These are phyloP conservation scores for Penicillium paneum DNA, from an alignment of 2,329 filamentous ascomycete genomes.

Conservation along the genomic window DNA sequence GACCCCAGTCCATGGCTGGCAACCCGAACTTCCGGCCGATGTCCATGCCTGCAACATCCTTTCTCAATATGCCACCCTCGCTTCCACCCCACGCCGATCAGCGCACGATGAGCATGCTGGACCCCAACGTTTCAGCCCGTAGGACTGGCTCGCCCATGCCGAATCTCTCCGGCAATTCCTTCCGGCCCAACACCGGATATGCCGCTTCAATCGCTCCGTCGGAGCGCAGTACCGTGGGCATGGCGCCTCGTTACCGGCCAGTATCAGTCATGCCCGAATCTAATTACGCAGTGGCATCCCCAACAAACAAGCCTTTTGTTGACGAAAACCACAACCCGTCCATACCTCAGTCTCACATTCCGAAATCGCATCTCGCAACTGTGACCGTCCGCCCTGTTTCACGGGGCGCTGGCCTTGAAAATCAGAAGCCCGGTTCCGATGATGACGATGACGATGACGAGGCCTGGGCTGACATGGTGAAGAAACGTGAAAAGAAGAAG, in stretches of 20 bases:
- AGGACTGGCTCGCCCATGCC: conserved; percentile 38
- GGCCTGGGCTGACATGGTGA: conserved; percentile 52
- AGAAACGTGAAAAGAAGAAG: conserved; percentile 50
- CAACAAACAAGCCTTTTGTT: conserved; percentile 37
- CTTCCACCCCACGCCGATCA: conserved; percentile 39
- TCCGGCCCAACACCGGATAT: conserved; percentile 53
- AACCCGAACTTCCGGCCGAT: conserved; percentile 43
- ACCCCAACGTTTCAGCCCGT: conserved; percentile 53
- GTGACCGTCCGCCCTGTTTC: conserved; percentile 32
- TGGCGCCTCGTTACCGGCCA: conserved; percentile 85
- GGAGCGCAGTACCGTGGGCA: conserved; percentile 88
- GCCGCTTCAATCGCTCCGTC: conserved; percentile 90
- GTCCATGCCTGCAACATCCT: conserved; percentile 44
- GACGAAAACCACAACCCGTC: conserved; percentile 34
- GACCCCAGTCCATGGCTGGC: conserved; percentile 24
- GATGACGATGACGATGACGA: conserved; percentile 49
- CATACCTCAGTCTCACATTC: conserved; percentile 24
- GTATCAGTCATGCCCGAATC: conserved; percentile 63
- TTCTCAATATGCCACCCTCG: conserved; percentile 19
- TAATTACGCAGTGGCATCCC: conserved; percentile 32
- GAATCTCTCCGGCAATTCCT: conserved; percentile 28
- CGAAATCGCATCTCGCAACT: conserved; percentile 29
- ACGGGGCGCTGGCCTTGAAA: conserved; percentile 14
- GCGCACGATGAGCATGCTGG: conserved; percentile 81
- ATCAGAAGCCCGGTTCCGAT: conserved; percentile 26